These are phyloP conservation scores for Luvunga scandens DNA, from an alignment of 345 rosid genomes.

Conservation along the genomic window DNA sequence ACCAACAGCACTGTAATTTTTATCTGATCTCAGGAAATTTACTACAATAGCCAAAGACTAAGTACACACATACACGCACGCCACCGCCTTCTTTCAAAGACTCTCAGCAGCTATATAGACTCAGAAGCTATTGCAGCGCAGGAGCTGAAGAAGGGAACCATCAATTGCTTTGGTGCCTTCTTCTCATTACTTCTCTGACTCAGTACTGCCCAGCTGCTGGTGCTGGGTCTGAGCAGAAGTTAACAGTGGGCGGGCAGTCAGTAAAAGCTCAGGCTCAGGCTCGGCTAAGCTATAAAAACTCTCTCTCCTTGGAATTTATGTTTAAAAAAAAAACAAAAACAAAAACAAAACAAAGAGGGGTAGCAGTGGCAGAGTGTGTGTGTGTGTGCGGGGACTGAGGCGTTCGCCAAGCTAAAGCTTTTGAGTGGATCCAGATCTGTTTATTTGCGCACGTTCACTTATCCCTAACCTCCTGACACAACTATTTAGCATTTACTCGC, in stretches of 20 bases:
- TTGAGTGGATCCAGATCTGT: slow-evolving; percentile 40
- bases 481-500: background rate
- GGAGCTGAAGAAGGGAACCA: slow-evolving; percentile 13
- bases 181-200: too few species aligned
- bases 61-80: background rate
- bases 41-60: slow-evolving; percentile 19
- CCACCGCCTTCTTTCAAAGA: slow-evolving; percentile 29
- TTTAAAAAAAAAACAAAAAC: background rate
- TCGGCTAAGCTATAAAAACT: background rate
- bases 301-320: slow-evolving; percentile 5
- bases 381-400: background rate
- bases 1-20: background rate
- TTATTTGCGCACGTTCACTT: slow-evolving; percentile 33
- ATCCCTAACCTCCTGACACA: slow-evolving; percentile 18
- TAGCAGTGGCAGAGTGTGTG: background rate
- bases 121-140: background rate
- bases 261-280: slow-evolving; percentile 23
- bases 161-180: slow-evolving; percentile 13
- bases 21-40: background rate
- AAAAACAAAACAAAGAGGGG: background rate
- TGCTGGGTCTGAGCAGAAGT: slow-evolving; percentile 13
- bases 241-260: background rate
- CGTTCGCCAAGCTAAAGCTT: background rate
- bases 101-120: background rate
- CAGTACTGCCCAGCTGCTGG: background rate